These are phyloP conservation scores for Trichocladium uniseriatum DNA, from an alignment of 495 filamentous ascomycete genomes.

Conservation along the genomic window DNA sequence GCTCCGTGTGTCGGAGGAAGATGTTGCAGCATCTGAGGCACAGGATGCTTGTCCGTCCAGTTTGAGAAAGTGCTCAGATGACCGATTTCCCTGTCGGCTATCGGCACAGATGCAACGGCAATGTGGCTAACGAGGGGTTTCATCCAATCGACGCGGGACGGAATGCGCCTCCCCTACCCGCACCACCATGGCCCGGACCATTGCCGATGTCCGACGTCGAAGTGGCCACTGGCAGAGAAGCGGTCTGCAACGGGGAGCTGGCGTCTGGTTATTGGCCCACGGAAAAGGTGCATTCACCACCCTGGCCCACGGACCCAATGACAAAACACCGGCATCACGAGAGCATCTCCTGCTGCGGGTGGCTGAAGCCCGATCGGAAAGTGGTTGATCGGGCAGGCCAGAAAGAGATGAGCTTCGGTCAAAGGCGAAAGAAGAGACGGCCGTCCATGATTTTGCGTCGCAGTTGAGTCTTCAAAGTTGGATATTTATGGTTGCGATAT, in stretches of 20 bases:
- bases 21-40: neutral
- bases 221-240: neutral
- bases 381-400: no score
- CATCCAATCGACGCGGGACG: conserved; percentile 1
- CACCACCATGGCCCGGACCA: neutral
- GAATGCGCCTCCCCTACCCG: neutral
- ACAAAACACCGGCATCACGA: conserved; percentile 12
- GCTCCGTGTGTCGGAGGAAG: no score
- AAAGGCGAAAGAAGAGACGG: no score
- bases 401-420: no score
- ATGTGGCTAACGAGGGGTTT: no score
- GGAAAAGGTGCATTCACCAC: neutral
- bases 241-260: neutral
- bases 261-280: neutral
- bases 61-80: conserved; percentile 16
- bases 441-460: no score
- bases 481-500: neutral
- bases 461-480: no score
- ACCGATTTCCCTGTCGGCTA: conserved; percentile 14
- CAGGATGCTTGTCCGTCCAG: neutral
- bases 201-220: neutral
- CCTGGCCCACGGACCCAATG: conserved; percentile 14
- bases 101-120: neutral
- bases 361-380: no score
- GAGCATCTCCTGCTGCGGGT: conserved; percentile 16